These are phyloP conservation scores for Fusarium nelsonii DNA, from an alignment of 2,329 filamentous ascomycete species.

Conservation along the genomic window DNA sequence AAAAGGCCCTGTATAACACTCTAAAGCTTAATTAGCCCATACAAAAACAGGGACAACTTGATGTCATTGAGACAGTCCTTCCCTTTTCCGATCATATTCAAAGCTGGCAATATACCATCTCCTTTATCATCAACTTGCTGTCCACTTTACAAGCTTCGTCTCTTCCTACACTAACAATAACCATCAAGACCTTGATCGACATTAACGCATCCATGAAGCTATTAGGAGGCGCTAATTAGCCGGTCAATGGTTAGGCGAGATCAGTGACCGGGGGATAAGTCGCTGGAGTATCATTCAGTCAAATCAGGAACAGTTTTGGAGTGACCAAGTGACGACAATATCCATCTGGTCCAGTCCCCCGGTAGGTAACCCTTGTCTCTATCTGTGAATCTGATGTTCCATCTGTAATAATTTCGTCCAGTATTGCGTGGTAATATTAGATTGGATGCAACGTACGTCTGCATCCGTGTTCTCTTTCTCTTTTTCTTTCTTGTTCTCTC, in stretches of 20 bases:
- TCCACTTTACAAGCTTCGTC: constrained; percentile 31
- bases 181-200: constrained; percentile 15
- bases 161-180: background rate
- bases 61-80: background rate
- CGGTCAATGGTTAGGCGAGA: constrained; percentile 33
- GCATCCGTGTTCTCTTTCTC: background rate
- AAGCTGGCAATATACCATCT: background rate
- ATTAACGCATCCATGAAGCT: constrained; percentile 1
- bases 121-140: constrained; percentile 4
- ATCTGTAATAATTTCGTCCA: constrained; percentile 11
- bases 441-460: constrained; percentile 4
- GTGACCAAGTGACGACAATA: constrained; percentile 2
- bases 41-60: background rate
- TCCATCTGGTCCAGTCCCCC: constrained; percentile 23
- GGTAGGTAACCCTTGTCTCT: constrained; percentile 35
- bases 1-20: background rate
- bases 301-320: constrained; percentile 29
- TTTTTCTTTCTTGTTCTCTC: constrained; percentile 1
- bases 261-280: constrained; percentile 29
- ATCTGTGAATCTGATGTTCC: constrained; percentile 20
- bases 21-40: background rate
- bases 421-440: constrained; percentile 9
- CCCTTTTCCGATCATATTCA: background rate
- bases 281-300: constrained; percentile 2
- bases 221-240: constrained; percentile 25